phyloP scores from a whole-genome alignment of 2,329 filamentous ascomycete species.

The Didymella pomorum region DNA sequence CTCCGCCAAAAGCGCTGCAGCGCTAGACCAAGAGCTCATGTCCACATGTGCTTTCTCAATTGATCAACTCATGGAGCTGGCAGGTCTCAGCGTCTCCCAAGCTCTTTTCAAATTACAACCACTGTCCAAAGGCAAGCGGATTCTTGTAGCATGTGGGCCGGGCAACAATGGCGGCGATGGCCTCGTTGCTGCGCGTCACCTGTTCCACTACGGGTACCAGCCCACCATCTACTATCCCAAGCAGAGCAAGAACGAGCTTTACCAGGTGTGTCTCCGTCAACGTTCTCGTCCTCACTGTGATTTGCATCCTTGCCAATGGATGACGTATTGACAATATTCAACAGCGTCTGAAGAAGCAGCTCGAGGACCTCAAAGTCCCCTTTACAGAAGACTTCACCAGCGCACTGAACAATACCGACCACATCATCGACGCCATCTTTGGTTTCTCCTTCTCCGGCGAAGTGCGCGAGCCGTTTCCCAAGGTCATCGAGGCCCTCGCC shows the following conservation, averaged over 20 bases:
- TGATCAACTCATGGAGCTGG: constrained; percentile 97
- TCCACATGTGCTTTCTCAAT: constrained; percentile 85
- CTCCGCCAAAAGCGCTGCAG: constrained; percentile 83
- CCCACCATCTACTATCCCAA: constrained; percentile 94
- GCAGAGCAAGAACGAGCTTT: constrained; percentile 86
- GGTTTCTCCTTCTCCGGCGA: constrained; percentile 94
- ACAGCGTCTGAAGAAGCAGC: constrained; percentile 82
- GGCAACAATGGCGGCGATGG: constrained; percentile 85
- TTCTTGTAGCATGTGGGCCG: constrained; percentile 92
- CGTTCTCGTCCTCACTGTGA: too few relatives aligned
- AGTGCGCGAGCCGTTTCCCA: constrained; percentile 89
- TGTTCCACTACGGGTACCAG: constrained; percentile 89
- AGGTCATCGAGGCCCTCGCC: constrained; percentile 79
- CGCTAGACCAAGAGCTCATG: constrained; percentile 95
- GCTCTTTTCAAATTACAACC: constrained; percentile 90
- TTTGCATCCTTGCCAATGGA: too few relatives aligned
- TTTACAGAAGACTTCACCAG: constrained; percentile 81
- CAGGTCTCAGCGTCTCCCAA: constrained; percentile 91
- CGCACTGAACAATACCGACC: constrained; percentile 73
- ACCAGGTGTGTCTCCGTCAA: constrained; percentile 62
- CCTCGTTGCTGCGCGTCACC: constrained; percentile 89
- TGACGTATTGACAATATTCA: constrained; percentile 16
- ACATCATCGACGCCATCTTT: constrained; percentile 92
- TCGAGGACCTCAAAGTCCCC: constrained; percentile 81
- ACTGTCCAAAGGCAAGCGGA: constrained; percentile 69